Base-by-base conservation (phyloP, 495 filamentous ascomycete species). In the Aspergillus homomorphus region DNA sequence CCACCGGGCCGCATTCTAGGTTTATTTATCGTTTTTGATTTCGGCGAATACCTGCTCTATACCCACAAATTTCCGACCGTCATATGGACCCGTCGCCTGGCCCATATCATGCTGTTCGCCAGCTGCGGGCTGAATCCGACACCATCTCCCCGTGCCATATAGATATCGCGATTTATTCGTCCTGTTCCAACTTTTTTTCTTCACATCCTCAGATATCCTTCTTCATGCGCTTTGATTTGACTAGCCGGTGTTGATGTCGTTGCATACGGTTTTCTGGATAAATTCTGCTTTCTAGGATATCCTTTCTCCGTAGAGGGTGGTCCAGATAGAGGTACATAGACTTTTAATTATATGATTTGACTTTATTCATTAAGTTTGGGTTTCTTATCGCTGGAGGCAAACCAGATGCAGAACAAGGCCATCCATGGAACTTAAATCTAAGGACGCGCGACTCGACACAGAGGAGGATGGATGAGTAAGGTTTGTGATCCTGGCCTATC, bases 271-370 rank as follows among this genome's bases (percentile, higher is more conserved):
- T 48, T 58, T 24, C 9, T 51, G 42, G n/a, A 14, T 18, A 38
- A 24, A 45, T 54, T 57, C 18, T 48, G 18, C 24, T 56, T 12
- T 42, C 20, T 28, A 48, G n/a, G 20, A 48, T 51, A 58, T 58
- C 51, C 60, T 52, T 46, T n/a, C 16, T 51, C 42, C 41, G 54
- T 33, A 54, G 30, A 21, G 60, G 60, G 54, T 10, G 50, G 60
- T 51, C 45, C 55, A 23, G 9, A 61, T 58, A 62, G 51, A 62
- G 33, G 51, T 61, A 57, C 54, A 58, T 62, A 62, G 55, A 62
- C 55, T 58, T n/a, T 30, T 38, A 58, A 58, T 62, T 9, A 50
- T 21, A 45, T 46, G 21, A 28, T 41, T 53, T 54, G 21, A 45
- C 23, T 59, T 59, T 30, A 18, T 30, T 55, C 7, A 12, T 6